Base-by-base conservation (phyloP, 345 rosid genomes). In the Erucastrum elatum region DNA sequence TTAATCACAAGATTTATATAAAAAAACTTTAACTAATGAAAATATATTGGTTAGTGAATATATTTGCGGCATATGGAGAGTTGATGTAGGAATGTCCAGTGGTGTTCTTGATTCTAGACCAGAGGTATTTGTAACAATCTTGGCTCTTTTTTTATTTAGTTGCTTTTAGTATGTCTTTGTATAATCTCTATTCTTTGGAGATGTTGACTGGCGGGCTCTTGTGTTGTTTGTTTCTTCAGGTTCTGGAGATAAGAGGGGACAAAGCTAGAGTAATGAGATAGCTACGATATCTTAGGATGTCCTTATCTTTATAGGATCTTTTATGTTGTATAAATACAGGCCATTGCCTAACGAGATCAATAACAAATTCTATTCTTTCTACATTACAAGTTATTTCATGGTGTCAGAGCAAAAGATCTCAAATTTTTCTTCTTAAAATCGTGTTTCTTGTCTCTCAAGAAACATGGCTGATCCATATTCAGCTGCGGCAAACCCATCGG, bases 1-100 rank as follows among this genome's bases (percentile, higher is more conserved):
- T 5, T 25, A 9, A 11, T 2, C 39, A 73, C 33, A 26, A 27
- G 69, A 72, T 29, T 67, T 16, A 26, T 17, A 9, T 7, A 4
- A 49, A 8, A 13, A 41, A 72, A 6, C 7, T 44, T 7, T 66
- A 34, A 58, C 63, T 41, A 34, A 34, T 34, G 37, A 34, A 58
- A 64, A 69, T 27, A 16, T 61, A 2, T 55, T 72, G 9, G 4
- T 33, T 33, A 94, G 98, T 82, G 84, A 90, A 76, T 94, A 89
- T 72, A 82, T 87, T 75, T 87, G 97, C 70, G 85, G 91, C 69
- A 86, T 94, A 80, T 94, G 98, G 98, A 82, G 95, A 17, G 59
- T 94, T 64, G 97, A 94, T 79, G 98, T 94, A 4, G 98, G 98
- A 79, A 94, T 94, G 98, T 94, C 98, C 29, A 87, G 94, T 78